Conservation (phyloP, 2,329 filamentous ascomycete species). For the Diaporthe ilicicola region DNA sequence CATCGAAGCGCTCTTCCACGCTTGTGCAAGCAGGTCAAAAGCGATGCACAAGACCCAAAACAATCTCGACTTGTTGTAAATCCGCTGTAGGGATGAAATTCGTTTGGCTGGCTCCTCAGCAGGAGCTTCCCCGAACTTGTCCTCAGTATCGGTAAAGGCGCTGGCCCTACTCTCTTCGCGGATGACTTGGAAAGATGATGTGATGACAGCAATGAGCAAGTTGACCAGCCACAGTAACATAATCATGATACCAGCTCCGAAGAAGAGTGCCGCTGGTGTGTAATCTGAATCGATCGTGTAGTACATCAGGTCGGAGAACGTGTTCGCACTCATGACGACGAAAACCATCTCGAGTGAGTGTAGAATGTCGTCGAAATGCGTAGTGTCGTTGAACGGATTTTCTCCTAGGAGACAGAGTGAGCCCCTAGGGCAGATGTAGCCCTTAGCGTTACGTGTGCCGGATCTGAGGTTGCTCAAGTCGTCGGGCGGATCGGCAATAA, state of each 20-base stretch:
- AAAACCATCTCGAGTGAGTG: conserved; percentile 95
- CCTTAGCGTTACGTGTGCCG: conserved; percentile 71
- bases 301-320: conserved; percentile 94
- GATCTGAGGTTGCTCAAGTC: conserved; percentile 57
- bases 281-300: conserved; percentile 93
- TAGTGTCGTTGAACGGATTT: conserved; percentile 84
- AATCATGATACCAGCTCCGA: conserved; percentile 80
- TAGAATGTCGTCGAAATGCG: conserved; percentile 94
- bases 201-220: conserved; percentile 94
- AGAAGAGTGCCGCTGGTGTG: conserved; percentile 82
- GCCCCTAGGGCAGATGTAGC: conserved; percentile 84
- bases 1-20: conserved; percentile 81
- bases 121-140: conserved; percentile 47
- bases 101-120: conserved; percentile 52
- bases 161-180: conserved; percentile 94
- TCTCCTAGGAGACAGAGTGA: conserved; percentile 82
- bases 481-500: conserved; percentile 51
- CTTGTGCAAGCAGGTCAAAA: conserved; percentile 82
- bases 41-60: conserved; percentile 85
- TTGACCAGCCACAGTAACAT: conserved; percentile 97
- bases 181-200: conserved; percentile 97
- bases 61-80: conserved; percentile 78
- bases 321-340: conserved; percentile 98
- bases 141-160: conserved; percentile 84
- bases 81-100: conserved; percentile 66